Evolutionary conservation across 768 basidiomycete species (phyloP).

Genomic region (Suillus alpinus): DNA sequence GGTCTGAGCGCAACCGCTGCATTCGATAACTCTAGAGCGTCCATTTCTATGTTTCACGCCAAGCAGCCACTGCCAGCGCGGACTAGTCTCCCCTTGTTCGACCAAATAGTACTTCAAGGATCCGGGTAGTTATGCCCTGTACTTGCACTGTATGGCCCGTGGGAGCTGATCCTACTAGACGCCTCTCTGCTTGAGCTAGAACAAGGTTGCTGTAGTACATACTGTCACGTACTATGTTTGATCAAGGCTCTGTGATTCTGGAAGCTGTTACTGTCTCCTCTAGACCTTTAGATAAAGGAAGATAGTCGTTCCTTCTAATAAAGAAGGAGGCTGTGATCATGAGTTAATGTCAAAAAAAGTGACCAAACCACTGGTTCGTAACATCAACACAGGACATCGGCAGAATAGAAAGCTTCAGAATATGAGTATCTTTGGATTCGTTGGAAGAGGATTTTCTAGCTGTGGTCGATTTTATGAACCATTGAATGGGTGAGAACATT

Average conservation of each 20-base stretch:
- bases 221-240: background rate
- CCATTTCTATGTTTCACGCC: background rate
- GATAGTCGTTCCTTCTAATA: too few species aligned
- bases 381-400: background rate
- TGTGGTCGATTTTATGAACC: background rate
- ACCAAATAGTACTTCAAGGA: too few species aligned
- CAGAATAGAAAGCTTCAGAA: background rate
- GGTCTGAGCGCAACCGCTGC: too few species aligned
- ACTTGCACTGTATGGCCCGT: background rate
- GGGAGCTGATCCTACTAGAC: background rate
- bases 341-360: background rate
- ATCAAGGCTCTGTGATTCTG: background rate
- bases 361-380: background rate
- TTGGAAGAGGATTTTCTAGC: background rate
- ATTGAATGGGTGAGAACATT: conserved; percentile 1
- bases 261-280: too few species aligned
- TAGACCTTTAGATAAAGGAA: too few species aligned
- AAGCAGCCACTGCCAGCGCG: background rate
- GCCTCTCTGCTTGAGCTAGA: background rate
- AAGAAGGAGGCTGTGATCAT: background rate
- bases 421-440: background rate
- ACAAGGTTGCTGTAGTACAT: background rate
- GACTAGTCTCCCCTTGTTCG: background rate
- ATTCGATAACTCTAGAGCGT: background rate
- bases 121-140: background rate